These are phyloP conservation scores for Mortierella sp. DNA, from an alignment of 371 early-diverging fungal genomes.

Conservation along the genomic window DNA sequence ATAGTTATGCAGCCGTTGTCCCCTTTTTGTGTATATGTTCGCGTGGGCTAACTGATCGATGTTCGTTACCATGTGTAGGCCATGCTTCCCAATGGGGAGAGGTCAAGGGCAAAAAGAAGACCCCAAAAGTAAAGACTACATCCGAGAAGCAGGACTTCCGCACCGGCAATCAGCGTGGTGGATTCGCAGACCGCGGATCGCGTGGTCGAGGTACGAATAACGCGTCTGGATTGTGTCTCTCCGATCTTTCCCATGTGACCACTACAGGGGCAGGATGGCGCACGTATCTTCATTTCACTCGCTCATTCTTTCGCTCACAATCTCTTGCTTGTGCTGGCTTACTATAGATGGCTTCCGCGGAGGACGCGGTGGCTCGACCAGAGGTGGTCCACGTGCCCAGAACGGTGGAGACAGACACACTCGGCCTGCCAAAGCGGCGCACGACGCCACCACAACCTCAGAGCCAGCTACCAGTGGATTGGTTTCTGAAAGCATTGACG, in stretches of 20 bases:
- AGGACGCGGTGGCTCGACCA: conserved; percentile 63
- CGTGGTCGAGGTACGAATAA: conserved; percentile 52
- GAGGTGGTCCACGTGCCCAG: conserved; percentile 44
- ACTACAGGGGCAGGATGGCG: too few relatives aligned
- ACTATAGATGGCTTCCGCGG: conserved; percentile 57
- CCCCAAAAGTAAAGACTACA: conserved; percentile 53
- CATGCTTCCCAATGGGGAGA: conserved; percentile 91
- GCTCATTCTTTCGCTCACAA: too few relatives aligned
- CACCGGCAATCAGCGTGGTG: conserved; percentile 45
- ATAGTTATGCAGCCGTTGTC: too few relatives aligned
- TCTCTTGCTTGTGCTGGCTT: background rate
- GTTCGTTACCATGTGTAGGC: too few relatives aligned
- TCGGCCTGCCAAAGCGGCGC: conserved; percentile 27
- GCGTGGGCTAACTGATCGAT: too few relatives aligned
- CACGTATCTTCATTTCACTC: background rate
- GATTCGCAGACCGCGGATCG: conserved; percentile 52
- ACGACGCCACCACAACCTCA: conserved; percentile 5
- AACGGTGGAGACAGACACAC: conserved; percentile 31
- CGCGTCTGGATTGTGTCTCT: background rate
- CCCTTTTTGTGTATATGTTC: conserved; percentile 10
- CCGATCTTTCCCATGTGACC: too few relatives aligned
- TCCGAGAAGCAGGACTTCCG: conserved; percentile 42
- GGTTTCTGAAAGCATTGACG: conserved; percentile 14
- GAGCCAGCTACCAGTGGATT: conserved; percentile 16
- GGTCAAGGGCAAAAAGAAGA: conserved; percentile 85